Evolutionary conservation across 106 monocot genomes (phyloP), one percentile per base, ranked within the genome.

Genomic region (Dendrobium officinale): DNA sequence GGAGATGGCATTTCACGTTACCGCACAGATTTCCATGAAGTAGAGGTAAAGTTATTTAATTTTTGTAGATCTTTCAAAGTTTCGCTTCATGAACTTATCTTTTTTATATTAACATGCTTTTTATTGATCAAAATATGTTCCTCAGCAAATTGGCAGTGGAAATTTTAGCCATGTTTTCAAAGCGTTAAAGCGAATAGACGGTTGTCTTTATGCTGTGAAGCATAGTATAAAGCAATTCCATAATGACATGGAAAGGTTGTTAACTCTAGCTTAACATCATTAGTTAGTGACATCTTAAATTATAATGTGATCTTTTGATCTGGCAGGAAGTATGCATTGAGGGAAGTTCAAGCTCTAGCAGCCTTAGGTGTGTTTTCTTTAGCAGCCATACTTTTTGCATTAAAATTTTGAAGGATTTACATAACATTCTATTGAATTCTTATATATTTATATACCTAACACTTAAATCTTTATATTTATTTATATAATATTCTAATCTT

Each of bases 291-390:
- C 41, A 72, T 49, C 49, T 76, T 51, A 8, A 26, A 27, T 47
- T 26, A 26, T n/a, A 76, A 76, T 48, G 42, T 51, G 49, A 27
- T 76, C 49, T 2, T 89, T 51, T 87, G 8, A 75, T 44, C 13
- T 80, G 78, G 43, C 87, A 97, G 97, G 90, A 90, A 85, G 77
- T 84, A 73, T 55, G 97, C 94, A 24, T 83, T 98, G 77, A 89
- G 92, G 92, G 98, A 98, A 86, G 98, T 93, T 87, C 98, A 98
- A 91, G 92, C 95, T 84, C 84, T 98, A 58, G 92, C 98, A 79
- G 94, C 95, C 24, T 78, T 98, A 86, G 98, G 95, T 95, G 55
- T 37, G 19, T 19, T 27, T 20, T 7, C n/a, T 49, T 49, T 22
- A 44, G 40, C 74, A 13, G 11, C n/a, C 42, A 70, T 40, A 66